Evolutionary conservation across 352 stramenopile species (phyloP).

Genomic region (Phytophthora citricola): DNA sequence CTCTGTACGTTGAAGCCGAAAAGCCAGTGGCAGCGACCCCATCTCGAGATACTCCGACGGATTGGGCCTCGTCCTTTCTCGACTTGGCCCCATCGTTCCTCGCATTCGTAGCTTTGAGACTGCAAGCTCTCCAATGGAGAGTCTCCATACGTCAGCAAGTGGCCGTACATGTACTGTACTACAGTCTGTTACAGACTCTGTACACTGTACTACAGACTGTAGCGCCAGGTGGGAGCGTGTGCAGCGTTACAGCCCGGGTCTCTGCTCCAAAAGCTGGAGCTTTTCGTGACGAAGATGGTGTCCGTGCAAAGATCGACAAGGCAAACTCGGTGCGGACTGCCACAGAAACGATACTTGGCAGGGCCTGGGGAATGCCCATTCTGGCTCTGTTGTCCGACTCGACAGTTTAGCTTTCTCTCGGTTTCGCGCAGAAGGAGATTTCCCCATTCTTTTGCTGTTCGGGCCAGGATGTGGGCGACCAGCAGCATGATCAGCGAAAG

Average conservation of each 20-base stretch:
- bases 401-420: constrained; percentile 32
- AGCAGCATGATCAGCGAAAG: constrained; percentile 46
- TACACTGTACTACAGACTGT: no score
- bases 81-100: constrained; percentile 7
- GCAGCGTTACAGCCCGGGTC: constrained; percentile 24
- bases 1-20: constrained; percentile 14
- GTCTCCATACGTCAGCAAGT: neutral
- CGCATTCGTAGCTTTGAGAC: constrained; percentile 14
- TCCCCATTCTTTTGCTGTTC: constrained; percentile 12
- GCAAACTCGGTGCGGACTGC: constrained; percentile 1
- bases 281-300: constrained; percentile 18
- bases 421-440: constrained; percentile 3
- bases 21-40: constrained; percentile 28
- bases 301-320: neutral
- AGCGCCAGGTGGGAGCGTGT: constrained; percentile 6
- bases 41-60: constrained; percentile 32
- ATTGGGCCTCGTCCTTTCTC: constrained; percentile 20
- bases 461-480: constrained; percentile 36
- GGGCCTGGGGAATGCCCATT: constrained; percentile 5
- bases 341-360: neutral
- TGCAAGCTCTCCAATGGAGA: neutral
- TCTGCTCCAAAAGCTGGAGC: constrained; percentile 24
- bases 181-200: no score
- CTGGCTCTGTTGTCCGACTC: constrained; percentile 29
- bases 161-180: neutral